Conservation (phyloP, 495 filamentous ascomycete species). For the Aspergillus sclerotioniger region DNA sequence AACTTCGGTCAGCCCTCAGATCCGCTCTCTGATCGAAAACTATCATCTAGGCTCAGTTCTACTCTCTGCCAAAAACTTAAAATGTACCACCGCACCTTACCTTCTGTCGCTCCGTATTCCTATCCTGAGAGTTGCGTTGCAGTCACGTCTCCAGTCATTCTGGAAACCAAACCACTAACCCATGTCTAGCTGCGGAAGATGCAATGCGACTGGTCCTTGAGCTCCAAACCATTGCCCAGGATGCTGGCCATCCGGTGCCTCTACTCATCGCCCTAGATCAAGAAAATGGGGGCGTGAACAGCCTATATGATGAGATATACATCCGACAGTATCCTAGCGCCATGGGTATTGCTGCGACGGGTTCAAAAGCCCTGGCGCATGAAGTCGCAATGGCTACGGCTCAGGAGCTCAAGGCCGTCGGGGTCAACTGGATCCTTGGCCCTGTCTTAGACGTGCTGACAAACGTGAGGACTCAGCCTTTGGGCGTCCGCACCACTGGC, state of each 20-base stretch:
- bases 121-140: not conserved
- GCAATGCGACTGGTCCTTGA: constrained; percentile 79
- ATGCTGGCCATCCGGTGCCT: constrained; percentile 82
- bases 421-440: constrained; percentile 87
- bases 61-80: constrained; percentile 85
- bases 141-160: not conserved
- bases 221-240: constrained; percentile 80
- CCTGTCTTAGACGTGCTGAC: constrained; percentile 88
- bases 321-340: constrained; percentile 88
- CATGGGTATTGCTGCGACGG: constrained; percentile 87
- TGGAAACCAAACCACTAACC: constrained; percentile 19
- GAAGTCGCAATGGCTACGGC: constrained; percentile 83
- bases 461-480: constrained; percentile 80
- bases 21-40: constrained; percentile 77
- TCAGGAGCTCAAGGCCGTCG: constrained; percentile 79
- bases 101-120: constrained; percentile 13
- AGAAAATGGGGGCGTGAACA: constrained; percentile 94
- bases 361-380: constrained; percentile 72
- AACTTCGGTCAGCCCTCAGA: constrained; percentile 80
- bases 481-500: constrained; percentile 78
- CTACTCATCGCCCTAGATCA: constrained; percentile 84
- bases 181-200: constrained; percentile 68
- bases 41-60: constrained; percentile 83
- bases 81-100: constrained; percentile 55
- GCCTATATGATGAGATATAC: constrained; percentile 85